These are phyloP conservation scores for Saturnispora sekii DNA, from an alignment of 805 yeast species.

Conservation along the genomic window DNA sequence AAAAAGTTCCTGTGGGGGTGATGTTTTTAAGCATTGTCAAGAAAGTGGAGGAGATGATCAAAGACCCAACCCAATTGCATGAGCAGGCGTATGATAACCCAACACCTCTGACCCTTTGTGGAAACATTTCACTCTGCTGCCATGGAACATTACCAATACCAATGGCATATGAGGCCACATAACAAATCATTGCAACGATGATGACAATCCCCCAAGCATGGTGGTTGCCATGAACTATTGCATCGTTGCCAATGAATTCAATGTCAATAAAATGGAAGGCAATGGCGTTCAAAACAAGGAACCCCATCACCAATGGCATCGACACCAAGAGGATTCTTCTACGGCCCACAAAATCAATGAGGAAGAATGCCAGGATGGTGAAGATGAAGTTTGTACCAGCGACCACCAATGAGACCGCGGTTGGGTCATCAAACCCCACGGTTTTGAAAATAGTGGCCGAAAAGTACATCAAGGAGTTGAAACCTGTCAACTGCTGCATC, in stretches of 20 bases:
- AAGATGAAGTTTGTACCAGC: conserved; percentile 92
- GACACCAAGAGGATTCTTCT: conserved; percentile 69
- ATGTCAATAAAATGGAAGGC: conserved; percentile 83
- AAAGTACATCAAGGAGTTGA: conserved; percentile 93
- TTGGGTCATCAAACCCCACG: conserved; percentile 79
- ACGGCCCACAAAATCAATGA: conserved; percentile 84
- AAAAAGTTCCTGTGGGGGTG: conserved; percentile 92
- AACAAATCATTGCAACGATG: conserved; percentile 75
- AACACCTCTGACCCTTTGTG: conserved; percentile 86
- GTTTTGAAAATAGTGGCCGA: conserved; percentile 86
- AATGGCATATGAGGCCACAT: conserved; percentile 82
- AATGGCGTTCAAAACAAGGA: conserved; percentile 73
- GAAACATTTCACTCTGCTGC: conserved; percentile 95
- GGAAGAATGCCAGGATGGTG: conserved; percentile 75
- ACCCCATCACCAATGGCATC: conserved; percentile 75
- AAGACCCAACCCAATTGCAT: conserved; percentile 91
- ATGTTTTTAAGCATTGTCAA: conserved; percentile 88
- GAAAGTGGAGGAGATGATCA: conserved; percentile 84
- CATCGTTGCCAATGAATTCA: conserved; percentile 41
- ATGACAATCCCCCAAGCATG: conserved; percentile 84
- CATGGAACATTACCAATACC: conserved; percentile 98
- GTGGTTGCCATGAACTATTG: conserved; percentile 37
- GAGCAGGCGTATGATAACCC: conserved; percentile 90
- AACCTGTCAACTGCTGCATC: conserved; percentile 93
- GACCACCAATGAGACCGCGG: conserved; percentile 89